A percentile compares a stretch with the other conserved stretches of the same genome.
phyloP scores from a whole-genome alignment of 2,329 filamentous ascomycete species.

The Botrytis hyacinthi region DNA sequence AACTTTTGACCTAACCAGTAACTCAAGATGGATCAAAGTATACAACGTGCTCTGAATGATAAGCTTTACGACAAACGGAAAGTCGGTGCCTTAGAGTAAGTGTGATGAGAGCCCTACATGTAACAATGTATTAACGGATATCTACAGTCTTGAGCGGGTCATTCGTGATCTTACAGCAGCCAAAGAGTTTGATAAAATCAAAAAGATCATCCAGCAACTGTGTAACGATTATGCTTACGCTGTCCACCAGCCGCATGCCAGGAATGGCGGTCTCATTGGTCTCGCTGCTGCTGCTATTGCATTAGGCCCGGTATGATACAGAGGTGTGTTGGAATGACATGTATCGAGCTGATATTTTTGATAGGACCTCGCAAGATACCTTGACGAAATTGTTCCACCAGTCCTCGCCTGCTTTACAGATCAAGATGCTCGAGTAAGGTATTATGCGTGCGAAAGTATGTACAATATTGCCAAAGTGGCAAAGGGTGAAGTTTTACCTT shows the following conservation, averaged over 20 bases:
- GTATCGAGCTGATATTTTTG: conserved; percentile 20
- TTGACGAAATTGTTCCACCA: conserved; percentile 91
- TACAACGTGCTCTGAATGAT: conserved; percentile 90
- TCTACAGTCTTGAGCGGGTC: conserved; percentile 74
- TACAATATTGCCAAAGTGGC: conserved; percentile 99
- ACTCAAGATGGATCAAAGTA: conserved; percentile 73
- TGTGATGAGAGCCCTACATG: background rate
- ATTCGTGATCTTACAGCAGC: conserved; percentile 79
- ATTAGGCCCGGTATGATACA: conserved; percentile 68
- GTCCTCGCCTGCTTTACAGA: conserved; percentile 97
- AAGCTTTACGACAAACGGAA: conserved; percentile 99
- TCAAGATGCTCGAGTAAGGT: conserved; percentile 93
- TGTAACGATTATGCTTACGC: conserved; percentile 98
- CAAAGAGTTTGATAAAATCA: conserved; percentile 77
- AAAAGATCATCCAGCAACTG: conserved; percentile 88
- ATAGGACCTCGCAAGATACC: conserved; percentile 86
- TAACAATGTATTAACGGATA: conserved; percentile 14
- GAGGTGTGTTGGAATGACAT: background rate
- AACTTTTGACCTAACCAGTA: background rate
- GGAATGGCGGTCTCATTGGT: conserved; percentile 94
- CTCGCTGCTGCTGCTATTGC: conserved; percentile 95
- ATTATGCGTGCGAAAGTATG: conserved; percentile 99
- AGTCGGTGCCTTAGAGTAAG: conserved; percentile 91
- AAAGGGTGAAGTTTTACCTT: conserved; percentile 93
- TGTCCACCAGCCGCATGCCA: conserved; percentile 91